Percentiles rank a stretch among this genome's conserved stretches.
phyloP scores from a whole-genome alignment of 345 rosid genomes.

The Combretum micranthum region DNA sequence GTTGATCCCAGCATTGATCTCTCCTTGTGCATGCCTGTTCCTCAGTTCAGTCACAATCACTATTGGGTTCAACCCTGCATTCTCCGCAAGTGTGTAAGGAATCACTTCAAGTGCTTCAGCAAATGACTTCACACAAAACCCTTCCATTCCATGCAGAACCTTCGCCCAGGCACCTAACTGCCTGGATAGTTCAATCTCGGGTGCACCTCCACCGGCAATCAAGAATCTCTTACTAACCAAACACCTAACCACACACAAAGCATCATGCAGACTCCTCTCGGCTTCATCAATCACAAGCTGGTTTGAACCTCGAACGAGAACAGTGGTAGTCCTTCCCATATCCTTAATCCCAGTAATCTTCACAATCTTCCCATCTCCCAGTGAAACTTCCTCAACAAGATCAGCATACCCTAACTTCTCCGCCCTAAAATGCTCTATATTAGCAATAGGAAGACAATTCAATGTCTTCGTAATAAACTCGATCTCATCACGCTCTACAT shows the following conservation, averaged over 20 bases:
- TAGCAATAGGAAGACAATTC: constrained; percentile 93
- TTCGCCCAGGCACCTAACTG: constrained; percentile 99
- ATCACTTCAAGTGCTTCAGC: constrained; percentile 97
- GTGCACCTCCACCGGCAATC: constrained; percentile 99
- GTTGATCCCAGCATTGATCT: constrained; percentile 90
- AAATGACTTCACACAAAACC: constrained; percentile 75
- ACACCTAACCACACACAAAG: constrained; percentile 91
- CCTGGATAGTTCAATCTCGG: constrained; percentile 92
- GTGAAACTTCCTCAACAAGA: constrained; percentile 84
- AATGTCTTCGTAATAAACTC: constrained; percentile 91
- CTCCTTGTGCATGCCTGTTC: constrained; percentile 97
- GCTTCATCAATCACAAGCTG: constrained; percentile 91
- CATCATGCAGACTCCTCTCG: constrained; percentile 95
- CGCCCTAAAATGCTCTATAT: constrained; percentile 81
- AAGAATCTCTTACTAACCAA: constrained; percentile 82
- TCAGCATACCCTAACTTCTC: constrained; percentile 90
- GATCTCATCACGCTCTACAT: constrained; percentile 95
- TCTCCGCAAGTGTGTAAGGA: constrained; percentile 93
- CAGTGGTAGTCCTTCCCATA: constrained; percentile 90
- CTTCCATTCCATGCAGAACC: constrained; percentile 97
- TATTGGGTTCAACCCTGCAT: constrained; percentile 93
- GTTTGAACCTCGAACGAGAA: constrained; percentile 91
- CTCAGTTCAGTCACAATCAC: constrained; percentile 96
- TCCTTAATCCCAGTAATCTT: constrained; percentile 82
- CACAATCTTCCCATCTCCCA: constrained; percentile 96